A percentile compares a stretch with the other conserved stretches of the same genome.
Evolutionary conservation across 73 alveolate species (phyloP).

Genomic region (Durusdinium trenchii): DNA sequence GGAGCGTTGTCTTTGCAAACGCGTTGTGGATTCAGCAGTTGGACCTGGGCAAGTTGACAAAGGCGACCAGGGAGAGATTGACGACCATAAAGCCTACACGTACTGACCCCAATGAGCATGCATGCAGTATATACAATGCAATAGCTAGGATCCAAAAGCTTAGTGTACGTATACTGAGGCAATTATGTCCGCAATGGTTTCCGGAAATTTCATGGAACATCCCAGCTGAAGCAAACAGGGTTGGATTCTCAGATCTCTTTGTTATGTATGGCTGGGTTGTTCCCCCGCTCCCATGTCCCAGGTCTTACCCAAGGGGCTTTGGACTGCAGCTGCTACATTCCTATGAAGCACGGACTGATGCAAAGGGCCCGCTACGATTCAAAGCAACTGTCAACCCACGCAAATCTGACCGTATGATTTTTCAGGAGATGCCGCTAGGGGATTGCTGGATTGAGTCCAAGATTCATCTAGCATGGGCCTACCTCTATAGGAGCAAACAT

Average conservation of each 20-base stretch:
- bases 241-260: not conserved
- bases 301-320: constrained; percentile 16
- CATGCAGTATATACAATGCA: not conserved
- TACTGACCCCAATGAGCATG: not conserved
- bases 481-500: not conserved
- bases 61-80: not conserved
- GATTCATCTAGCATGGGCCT: not conserved
- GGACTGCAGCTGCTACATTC: not conserved
- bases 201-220: not conserved
- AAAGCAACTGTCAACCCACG: not conserved
- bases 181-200: not conserved
- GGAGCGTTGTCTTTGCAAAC: not conserved
- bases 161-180: too few relatives aligned
- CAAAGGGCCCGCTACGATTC: not conserved
- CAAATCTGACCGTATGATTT: not conserved
- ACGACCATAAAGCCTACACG: not conserved
- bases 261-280: too few relatives aligned
- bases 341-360: not conserved
- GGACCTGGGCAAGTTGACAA: not conserved
- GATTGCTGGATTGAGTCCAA: constrained; percentile 6
- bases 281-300: not conserved
- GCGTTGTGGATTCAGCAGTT: not conserved
- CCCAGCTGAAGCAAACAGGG: not conserved
- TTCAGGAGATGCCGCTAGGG: not conserved
- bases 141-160: not conserved